These are phyloP conservation scores for Quambalaria eucalypti DNA, from an alignment of 1,284 basidiomycete genomes.

Conservation along the genomic window DNA sequence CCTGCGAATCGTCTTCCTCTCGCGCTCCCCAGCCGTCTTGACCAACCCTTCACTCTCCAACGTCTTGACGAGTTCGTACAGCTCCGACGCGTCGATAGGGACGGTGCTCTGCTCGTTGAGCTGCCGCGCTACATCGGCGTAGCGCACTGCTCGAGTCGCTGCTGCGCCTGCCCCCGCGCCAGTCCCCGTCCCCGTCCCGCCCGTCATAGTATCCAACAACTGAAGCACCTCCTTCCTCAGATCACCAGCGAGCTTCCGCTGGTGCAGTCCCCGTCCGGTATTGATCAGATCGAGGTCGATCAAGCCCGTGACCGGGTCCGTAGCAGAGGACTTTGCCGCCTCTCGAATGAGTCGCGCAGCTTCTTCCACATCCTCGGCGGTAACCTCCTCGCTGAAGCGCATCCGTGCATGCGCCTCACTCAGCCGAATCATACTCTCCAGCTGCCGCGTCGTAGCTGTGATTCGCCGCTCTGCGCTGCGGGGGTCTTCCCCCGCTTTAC, in stretches of 20 bases:
- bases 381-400: constrained; percentile 77
- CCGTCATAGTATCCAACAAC: constrained; percentile 31
- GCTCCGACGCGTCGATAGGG: constrained; percentile 32
- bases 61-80: constrained; percentile 30
- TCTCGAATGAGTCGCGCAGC: constrained; percentile 86
- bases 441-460: constrained; percentile 92
- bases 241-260: constrained; percentile 53
- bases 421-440: constrained; percentile 96
- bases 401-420: constrained; percentile 93
- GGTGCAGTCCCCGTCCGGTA: constrained; percentile 77
- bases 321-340: constrained; percentile 69
- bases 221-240: constrained; percentile 35
- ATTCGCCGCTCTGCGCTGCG: constrained; percentile 76
- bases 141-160: constrained; percentile 30
- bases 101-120: constrained; percentile 40
- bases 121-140: constrained; percentile 30
- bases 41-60: constrained; percentile 37
- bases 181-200: no score
- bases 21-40: constrained; percentile 38
- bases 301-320: constrained; percentile 83
- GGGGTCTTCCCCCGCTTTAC: constrained; percentile 82
- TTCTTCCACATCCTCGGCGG: constrained; percentile 78
- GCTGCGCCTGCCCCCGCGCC: constrained; percentile 12
- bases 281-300: constrained; percentile 94
- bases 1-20: constrained; percentile 37